Evolutionary conservation across 169 alveolate genomes (phyloP).

Genomic region (Eimeria necatrix): DNA sequence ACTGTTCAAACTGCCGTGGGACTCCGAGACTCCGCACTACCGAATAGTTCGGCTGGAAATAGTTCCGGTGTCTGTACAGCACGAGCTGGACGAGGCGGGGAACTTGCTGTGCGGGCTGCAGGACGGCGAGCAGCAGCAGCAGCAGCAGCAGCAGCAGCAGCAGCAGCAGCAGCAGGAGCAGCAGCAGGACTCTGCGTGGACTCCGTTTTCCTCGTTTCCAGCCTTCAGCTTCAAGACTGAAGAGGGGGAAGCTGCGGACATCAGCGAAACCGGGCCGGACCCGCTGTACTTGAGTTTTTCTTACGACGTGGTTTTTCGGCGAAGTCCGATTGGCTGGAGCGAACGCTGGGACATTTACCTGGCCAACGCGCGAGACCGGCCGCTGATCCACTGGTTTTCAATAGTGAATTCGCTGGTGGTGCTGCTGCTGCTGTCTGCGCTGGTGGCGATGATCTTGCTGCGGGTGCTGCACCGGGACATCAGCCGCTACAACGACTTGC

Average conservation of each 20-base stretch:
- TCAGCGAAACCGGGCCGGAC: not conserved
- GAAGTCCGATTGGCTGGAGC: conserved; percentile 87
- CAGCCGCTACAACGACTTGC: conserved; percentile 89
- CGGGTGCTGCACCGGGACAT: conserved; percentile 92
- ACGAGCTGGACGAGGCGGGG: conserved; percentile 44
- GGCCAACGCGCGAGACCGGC: conserved; percentile 85
- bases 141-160: not conserved
- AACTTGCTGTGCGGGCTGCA: conserved; percentile 40
- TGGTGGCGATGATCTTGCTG: conserved; percentile 91
- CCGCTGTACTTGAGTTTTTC: conserved; percentile 84
- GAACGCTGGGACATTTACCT: conserved; percentile 93
- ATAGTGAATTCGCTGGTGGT: conserved; percentile 90
- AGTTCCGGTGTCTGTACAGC: conserved; percentile 83
- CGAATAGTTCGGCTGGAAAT: conserved; percentile 90
- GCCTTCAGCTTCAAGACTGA: conserved; percentile 49
- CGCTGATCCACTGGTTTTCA: conserved; percentile 93
- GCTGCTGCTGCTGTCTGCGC: conserved; percentile 87
- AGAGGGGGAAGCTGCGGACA: not conserved
- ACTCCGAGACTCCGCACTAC: conserved; percentile 16
- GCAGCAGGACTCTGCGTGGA: conserved; percentile 44
- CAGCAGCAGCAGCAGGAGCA: not conserved
- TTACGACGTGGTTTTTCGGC: conserved; percentile 90
- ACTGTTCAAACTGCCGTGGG: conserved; percentile 27
- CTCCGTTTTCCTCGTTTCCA: conserved; percentile 34
- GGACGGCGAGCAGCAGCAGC: conserved; percentile 21